These are phyloP conservation scores for Chlorella ohadii DNA, from an alignment of 139 green algal species.

Conservation along the genomic window DNA sequence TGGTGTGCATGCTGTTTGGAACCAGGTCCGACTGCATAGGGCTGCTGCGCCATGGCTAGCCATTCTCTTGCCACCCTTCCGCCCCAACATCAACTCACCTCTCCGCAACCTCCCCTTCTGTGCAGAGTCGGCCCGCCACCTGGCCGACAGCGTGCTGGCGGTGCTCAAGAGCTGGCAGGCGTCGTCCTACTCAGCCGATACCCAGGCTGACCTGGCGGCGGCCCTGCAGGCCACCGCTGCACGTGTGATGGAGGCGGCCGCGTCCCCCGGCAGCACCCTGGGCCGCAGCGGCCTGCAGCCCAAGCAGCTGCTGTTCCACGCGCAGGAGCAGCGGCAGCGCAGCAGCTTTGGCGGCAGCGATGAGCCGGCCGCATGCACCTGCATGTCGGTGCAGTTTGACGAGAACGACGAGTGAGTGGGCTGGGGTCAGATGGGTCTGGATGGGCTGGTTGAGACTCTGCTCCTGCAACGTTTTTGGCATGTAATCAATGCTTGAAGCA, in stretches of 20 bases:
- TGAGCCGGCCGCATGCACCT: constrained; percentile 5
- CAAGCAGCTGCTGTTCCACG: constrained; percentile 12
- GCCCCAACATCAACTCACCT: not conserved
- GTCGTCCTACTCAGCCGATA: not conserved
- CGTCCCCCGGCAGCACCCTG: not conserved
- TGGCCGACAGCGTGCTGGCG: constrained; percentile 8
- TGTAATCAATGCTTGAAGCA: no score
- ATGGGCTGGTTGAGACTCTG: no score
- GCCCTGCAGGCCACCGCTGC: constrained; percentile 3
- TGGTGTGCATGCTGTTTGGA: not conserved
- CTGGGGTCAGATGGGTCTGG: no score
- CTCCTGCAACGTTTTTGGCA: no score
- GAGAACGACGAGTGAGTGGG: constrained; percentile 4
- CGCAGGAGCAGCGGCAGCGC: constrained; percentile 1
- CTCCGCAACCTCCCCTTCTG: not conserved
- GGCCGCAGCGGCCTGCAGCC: constrained; percentile 19
- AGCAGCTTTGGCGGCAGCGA: not conserved
- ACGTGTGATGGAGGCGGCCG: not conserved
- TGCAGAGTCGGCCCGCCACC: constrained; percentile 25
- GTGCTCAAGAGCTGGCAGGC: constrained; percentile 25
- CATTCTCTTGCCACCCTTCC: no score
- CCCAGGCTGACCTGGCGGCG: constrained; percentile 21
- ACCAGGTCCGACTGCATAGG: no score
- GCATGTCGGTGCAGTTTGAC: constrained; percentile 3
- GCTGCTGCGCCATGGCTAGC: no score